phyloP scores from a whole-genome alignment of 257 asterid genomes.

The Solanum clarkiae region DNA sequence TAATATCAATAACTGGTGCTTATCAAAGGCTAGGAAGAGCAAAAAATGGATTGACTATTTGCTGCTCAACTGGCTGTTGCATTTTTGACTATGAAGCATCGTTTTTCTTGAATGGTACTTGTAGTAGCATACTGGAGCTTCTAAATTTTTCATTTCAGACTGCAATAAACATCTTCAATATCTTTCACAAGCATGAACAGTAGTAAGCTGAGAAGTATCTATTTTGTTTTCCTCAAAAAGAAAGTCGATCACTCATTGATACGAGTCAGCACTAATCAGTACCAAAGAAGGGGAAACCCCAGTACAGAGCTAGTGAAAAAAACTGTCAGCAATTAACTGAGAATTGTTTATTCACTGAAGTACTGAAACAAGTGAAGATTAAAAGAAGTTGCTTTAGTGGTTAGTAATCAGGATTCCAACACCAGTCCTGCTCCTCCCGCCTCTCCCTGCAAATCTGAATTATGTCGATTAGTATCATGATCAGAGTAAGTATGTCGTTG shows the following conservation, averaged over 20 bases:
- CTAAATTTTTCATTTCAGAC: neutral
- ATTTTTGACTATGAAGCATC: neutral
- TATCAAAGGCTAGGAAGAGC: neutral
- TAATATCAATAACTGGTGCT: neutral
- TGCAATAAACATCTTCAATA: neutral
- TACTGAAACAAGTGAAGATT: neutral
- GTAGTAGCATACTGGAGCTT: neutral
- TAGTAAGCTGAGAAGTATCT: neutral
- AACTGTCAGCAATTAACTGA: neutral
- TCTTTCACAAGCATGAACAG: neutral
- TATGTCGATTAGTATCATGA: neutral
- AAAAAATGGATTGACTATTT: neutral
- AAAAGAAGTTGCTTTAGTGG: neutral
- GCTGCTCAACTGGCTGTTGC: neutral
- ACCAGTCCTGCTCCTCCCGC: neutral
- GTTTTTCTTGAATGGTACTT: neutral
- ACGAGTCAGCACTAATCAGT: neutral
- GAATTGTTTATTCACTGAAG: neutral
- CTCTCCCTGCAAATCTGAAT: neutral
- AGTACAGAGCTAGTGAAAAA: neutral
- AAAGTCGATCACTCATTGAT: neutral
- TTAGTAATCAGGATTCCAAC: neutral
- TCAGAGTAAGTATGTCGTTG: neutral
- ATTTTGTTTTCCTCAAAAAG: neutral
- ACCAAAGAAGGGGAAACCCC: neutral